Evolutionary conservation across 805 yeast genomes (phyloP).

Genomic region (Kuraishia piskuri): DNA sequence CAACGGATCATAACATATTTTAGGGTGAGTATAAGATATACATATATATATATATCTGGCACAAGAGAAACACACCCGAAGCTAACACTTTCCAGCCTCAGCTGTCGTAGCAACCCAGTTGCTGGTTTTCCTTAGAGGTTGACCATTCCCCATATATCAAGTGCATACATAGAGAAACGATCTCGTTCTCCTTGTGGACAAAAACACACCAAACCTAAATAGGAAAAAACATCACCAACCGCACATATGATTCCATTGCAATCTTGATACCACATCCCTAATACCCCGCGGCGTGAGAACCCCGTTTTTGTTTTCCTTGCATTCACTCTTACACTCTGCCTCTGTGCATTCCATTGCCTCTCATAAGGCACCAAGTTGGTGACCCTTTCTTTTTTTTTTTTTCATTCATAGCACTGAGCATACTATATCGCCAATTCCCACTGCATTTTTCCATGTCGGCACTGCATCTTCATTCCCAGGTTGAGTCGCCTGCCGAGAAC

Average conservation of each 20-base stretch:
- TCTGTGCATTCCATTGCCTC: no score
- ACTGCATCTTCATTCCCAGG: background rate
- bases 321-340: background rate
- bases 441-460: background rate
- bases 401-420: background rate
- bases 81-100: no score
- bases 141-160: background rate
- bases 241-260: background rate
- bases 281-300: background rate
- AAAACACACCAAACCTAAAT: background rate
- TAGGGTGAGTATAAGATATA: no score
- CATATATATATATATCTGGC: background rate
- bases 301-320: background rate
- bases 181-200: no score
- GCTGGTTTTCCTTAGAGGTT: background rate
- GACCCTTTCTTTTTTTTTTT: background rate
- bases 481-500: background rate
- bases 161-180: background rate
- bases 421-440: no score
- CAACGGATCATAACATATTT: no score
- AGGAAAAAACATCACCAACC: no score
- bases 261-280: background rate
- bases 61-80: no score
- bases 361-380: background rate
- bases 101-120: background rate